phyloP scores from a whole-genome alignment of 2,329 filamentous ascomycete genomes.

The Pseudocercospora fijiensis region DNA sequence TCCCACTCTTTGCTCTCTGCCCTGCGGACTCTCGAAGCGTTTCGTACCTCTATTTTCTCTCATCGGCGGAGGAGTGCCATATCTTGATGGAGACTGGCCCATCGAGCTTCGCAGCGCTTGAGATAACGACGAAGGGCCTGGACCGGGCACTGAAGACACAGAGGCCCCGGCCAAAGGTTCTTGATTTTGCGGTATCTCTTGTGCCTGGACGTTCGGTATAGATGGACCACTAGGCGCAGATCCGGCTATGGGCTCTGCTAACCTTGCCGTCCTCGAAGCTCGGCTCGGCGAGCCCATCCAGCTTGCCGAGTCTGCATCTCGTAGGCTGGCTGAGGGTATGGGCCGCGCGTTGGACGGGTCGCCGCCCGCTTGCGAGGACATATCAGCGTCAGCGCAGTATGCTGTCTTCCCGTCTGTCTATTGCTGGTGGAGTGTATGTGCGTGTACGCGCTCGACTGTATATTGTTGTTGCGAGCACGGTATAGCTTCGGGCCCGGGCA shows the following conservation, averaged over 20 bases:
- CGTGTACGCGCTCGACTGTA: neutral
- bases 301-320: slow-evolving; percentile 23
- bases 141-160: slow-evolving; percentile 64
- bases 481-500: neutral
- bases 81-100: slow-evolving; percentile 67
- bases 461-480: neutral
- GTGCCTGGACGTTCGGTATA: slow-evolving; percentile 26
- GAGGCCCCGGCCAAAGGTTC: slow-evolving; percentile 63
- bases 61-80: slow-evolving; percentile 55
- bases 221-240: slow-evolving; percentile 28
- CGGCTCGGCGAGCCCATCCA: slow-evolving; percentile 43
- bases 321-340: slow-evolving; percentile 26
- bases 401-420: neutral
- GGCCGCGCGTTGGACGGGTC: slow-evolving; percentile 24
- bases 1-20: slow-evolving; percentile 64
- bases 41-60: slow-evolving; percentile 55
- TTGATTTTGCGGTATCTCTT: slow-evolving; percentile 55
- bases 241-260: slow-evolving; percentile 31
- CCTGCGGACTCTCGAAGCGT: slow-evolving; percentile 42
- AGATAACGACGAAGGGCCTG: slow-evolving; percentile 82
- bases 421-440: neutral
- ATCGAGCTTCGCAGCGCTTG: slow-evolving; percentile 77
- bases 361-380: neutral
- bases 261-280: slow-evolving; percentile 43
- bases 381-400: neutral